Evolutionary conservation across 345 rosid species (phyloP), one percentile per base, ranked within the genome.

Genomic region (Orychophragmus violaceus): DNA sequence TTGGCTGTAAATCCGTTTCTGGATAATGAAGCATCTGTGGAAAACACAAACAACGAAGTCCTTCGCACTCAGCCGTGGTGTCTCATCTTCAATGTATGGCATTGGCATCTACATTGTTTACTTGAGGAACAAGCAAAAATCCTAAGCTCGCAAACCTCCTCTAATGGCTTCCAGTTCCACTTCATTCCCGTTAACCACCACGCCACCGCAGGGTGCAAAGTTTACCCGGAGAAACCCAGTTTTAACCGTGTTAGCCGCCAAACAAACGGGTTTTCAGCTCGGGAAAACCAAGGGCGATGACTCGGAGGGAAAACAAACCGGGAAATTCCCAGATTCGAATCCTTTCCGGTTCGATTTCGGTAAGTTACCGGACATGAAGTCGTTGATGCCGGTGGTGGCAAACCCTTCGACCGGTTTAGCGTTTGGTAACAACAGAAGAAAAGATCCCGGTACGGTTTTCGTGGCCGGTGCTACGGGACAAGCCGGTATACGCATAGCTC

Each of bases 391-490:
- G 2, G 82, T 82, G 2, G 70, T 80, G 58, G 65, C 70, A 45
- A 71, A 71, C 36, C 78, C 87, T 48, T 78, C 84, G 5, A 53
- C 82, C 7, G 97, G 94, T 19, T 45, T 90, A 66, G 67, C 73
- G 22, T 85, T 90, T 42, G 89, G 89, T 10, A 83, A 77, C 75
- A 54, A 5, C 1, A 75, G 97, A 67, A 78, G 75, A 76, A 93
- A 93, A 74, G 97, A 93, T 66, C 79, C 97, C 1, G 74, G 79
- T 61, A 90, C 96, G 3, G 95, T 93, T 52, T 93, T 85, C 37
- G 96, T 93, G 18, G 95, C 98, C 1, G 96, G 97, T 30, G 99
- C 99, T 8, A 85, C 95, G 0, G 99, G 99, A 25, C 96, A 84
- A 81, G 95, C 82, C 0, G 99, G 99, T 21, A 53, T 88, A 68